Evolutionary conservation across 768 basidiomycete species (phyloP).

Genomic region (Hydnomerulius pinastri): DNA sequence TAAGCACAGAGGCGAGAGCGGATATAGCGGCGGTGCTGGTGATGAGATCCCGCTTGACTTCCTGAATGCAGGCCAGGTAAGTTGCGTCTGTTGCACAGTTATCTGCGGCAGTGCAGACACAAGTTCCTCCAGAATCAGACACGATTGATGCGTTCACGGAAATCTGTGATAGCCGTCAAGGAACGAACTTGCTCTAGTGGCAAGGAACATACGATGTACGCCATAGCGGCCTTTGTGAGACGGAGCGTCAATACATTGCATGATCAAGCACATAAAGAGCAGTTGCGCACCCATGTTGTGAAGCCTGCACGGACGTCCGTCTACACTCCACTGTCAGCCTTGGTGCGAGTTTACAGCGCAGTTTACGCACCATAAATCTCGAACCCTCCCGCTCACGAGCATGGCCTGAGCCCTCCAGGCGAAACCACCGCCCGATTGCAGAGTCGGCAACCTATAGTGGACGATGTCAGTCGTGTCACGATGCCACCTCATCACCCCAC

Average conservation of each 20-base stretch:
- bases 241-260: conserved; percentile 2
- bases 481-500: not conserved
- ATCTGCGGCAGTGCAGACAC: conserved; percentile 66
- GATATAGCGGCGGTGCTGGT: conserved; percentile 80
- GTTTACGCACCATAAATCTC: conserved; percentile 51
- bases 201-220: conserved; percentile 64
- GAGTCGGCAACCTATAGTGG: conserved; percentile 40
- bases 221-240: conserved; percentile 66
- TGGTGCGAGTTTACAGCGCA: not conserved
- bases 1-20: conserved; percentile 73
- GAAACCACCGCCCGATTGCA: conserved; percentile 63
- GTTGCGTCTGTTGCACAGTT: conserved; percentile 51
- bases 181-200: not conserved
- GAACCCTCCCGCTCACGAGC: conserved; percentile 63
- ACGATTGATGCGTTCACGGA: conserved; percentile 86
- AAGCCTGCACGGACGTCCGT: conserved; percentile 79
- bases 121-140: conserved; percentile 76
- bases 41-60: conserved; percentile 75
- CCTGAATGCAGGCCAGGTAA: conserved; percentile 60
- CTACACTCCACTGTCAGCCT: conserved; percentile 35
- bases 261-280: not conserved
- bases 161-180: conserved; percentile 45
- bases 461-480: too few relatives aligned
- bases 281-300: conserved; percentile 73
- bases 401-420: conserved; percentile 71